Base-by-base conservation (phyloP, 148 eudicot genomes). In the Pharnaceum exiguum region DNA sequence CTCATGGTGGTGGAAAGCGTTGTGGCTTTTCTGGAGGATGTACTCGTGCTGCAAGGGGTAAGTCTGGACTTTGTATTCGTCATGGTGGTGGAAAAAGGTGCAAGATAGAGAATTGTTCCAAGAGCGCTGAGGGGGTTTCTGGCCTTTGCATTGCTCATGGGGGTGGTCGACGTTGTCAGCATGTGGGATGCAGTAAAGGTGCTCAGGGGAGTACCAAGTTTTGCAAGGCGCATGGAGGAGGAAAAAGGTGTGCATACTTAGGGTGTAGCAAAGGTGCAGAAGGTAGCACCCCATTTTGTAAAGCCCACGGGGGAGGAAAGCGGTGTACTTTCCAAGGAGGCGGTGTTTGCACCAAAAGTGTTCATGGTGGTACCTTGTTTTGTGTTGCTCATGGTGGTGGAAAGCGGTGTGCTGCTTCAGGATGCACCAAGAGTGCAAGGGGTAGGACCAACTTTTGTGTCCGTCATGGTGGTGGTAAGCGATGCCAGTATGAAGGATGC, bases 371-470 rank as follows among this genome's bases (percentile, higher is more conserved):
- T 4, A 85, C 90, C 11, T 58, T 71, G 13, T 89, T 72, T 61
- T 89, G 96, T 40, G 96, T 89, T 19, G 66, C 75, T 15, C 96
- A 89, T 59, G 96, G 96, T 23, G 94, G 96, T 25, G 96, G 96
- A 3, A 89, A 89, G 76, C 79, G 96, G 56, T 89, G 94, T 61
- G 82, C 80, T 17, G 47, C 31, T 26, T 57, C 70, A 2, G 90
- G 58, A n/a, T 89, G 96, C 65, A 77, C 80, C 17, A 85, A 77
- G 66, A 86, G 96, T 40, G 96, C 96, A 5, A 76, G 96, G 60
- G 90, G 96, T 3, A 71, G 76, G 15, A 89, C 96, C 0, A 59
- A 67, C 46, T 78, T 55, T 25, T 89, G 96, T 53, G 94, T 89
- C 19, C 70, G 90, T 23, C 96, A 89, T 64, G 96, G 96, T 25